A percentile compares a stretch with the other conserved stretches of the same genome.
Evolutionary conservation across 1,139 yeast species (phyloP).

Genomic region (Yamadazyma spencermartinsiae): DNA sequence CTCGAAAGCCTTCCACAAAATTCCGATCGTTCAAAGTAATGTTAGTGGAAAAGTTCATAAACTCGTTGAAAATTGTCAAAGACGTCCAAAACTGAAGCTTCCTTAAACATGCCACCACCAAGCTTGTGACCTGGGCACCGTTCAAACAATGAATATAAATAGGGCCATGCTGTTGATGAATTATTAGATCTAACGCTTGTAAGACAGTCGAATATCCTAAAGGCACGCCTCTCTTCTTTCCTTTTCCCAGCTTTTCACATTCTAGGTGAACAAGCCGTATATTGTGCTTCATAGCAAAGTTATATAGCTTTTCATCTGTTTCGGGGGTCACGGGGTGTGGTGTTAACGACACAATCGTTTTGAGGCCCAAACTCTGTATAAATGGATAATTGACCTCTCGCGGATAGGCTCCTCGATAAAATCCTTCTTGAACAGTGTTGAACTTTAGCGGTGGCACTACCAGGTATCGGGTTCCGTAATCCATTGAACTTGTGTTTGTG

Average conservation of each 20-base stretch:
- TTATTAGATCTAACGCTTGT: slow-evolving; percentile 58
- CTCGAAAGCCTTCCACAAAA: slow-evolving; percentile 79
- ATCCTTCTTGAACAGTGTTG: slow-evolving; percentile 64
- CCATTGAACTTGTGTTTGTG: slow-evolving; percentile 10
- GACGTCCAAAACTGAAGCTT: slow-evolving; percentile 87
- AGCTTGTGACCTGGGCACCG: slow-evolving; percentile 85
- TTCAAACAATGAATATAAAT: slow-evolving; percentile 82
- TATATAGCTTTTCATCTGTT: slow-evolving; percentile 49
- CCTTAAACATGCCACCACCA: slow-evolving; percentile 82
- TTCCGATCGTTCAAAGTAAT: slow-evolving; percentile 79
- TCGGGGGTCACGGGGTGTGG: slow-evolving; percentile 67
- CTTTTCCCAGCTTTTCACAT: slow-evolving; percentile 66
- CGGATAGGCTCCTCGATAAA: slow-evolving; percentile 88
- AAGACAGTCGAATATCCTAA: slow-evolving; percentile 64
- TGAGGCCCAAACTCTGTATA: slow-evolving; percentile 63
- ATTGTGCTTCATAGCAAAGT: slow-evolving; percentile 49
- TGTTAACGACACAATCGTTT: slow-evolving; percentile 75
- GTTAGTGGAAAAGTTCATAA: slow-evolving; percentile 72
- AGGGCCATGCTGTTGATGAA: slow-evolving; percentile 64
- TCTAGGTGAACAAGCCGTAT: slow-evolving; percentile 64
- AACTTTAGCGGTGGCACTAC: slow-evolving; percentile 82
- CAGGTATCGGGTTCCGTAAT: slow-evolving; percentile 31
- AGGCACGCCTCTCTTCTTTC: slow-evolving; percentile 79
- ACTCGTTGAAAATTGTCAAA: slow-evolving; percentile 85
- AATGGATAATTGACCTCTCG: slow-evolving; percentile 73